A percentile compares a stretch with the other conserved stretches of the same genome.
Evolutionary conservation across 345 rosid species (phyloP).

Genomic region (Eucalyptus caleyi): DNA sequence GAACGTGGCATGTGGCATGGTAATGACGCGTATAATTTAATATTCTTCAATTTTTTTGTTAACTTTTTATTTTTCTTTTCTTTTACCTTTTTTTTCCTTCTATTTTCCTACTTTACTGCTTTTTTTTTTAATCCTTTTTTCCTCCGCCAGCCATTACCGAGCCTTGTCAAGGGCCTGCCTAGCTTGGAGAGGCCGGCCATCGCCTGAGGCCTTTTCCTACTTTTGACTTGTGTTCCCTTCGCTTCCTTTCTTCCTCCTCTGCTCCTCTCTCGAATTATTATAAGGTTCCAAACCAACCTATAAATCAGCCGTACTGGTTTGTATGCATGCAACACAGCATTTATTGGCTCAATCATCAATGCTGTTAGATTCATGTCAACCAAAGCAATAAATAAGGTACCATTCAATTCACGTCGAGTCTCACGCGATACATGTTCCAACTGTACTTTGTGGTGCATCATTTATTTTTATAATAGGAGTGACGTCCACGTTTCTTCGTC

Average conservation of each 20-base stretch:
- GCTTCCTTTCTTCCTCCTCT: background rate
- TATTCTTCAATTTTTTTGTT: too few species aligned
- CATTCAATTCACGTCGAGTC: fast-evolving
- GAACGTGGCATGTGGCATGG: fast-evolving
- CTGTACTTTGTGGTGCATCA: fast-evolving
- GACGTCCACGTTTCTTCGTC: background rate
- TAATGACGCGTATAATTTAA: fast-evolving
- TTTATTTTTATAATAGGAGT: background rate
- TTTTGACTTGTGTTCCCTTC: background rate
- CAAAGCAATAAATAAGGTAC: background rate
- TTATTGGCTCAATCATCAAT: background rate
- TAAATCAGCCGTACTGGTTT: background rate
- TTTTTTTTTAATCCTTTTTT: too few species aligned
- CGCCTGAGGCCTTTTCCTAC: background rate
- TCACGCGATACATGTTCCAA: fast-evolving
- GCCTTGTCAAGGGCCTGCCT: too few species aligned
- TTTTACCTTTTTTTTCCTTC: too few species aligned
- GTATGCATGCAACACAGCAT: background rate
- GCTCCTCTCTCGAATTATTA: background rate
- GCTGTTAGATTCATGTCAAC: background rate
- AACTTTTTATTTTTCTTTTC: too few species aligned
- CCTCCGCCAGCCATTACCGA: too few species aligned
- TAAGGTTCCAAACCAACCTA: background rate
- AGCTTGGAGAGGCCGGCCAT: too few species aligned
- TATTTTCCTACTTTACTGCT: too few species aligned